Base-by-base conservation (phyloP, 306 rosid genomes). In the Glycine latifolia region DNA sequence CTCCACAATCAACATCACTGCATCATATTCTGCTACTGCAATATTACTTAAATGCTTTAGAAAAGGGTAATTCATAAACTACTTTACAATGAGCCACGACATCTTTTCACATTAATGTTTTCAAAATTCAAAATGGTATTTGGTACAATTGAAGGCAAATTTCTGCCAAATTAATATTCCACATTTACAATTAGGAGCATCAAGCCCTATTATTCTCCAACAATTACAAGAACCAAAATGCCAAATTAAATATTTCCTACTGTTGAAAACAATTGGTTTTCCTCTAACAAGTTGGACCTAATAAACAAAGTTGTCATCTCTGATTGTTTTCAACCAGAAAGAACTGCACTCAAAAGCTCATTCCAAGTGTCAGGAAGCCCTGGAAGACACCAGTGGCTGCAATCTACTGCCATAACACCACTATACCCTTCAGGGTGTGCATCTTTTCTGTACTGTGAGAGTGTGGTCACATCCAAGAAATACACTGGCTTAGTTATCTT, bases 371-470 rank as follows among this genome's bases (percentile, higher is more conserved):
- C 99, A 10, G 99, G 97, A 41, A 95, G 83, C 0, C 99, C 99
- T 0, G 99, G 99, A 59, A 95, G 97, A 59, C 99, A 95, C 99
- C 99, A 95, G 3, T 95, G 99, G 86, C 99, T 95, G 75, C 99
- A 95, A 74, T 95, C 99, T 7, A 61, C 76, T 41, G 89, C 84
- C 63, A 84, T 3, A 53, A 85, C 88, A 0, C 90, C 89, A 73
- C 98, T 90, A 6, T 89, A 95, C 0, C 71, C 89, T 3, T 91
- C 91, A 3, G 99, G 99, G 59, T 95, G 99, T 9, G 89, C 97
- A 56, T 95, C 99, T 81, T 95, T 95, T 53, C 99, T 84, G 50
- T 85, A 84, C 70, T 95, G 98, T 41, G 99, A 95, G 7, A 93
- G 87, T 1, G 77, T 76, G 1, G 99, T 93, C 4, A 95, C 92